Conservation (phyloP, 345 rosid genomes). For the Carallia brachiata region DNA sequence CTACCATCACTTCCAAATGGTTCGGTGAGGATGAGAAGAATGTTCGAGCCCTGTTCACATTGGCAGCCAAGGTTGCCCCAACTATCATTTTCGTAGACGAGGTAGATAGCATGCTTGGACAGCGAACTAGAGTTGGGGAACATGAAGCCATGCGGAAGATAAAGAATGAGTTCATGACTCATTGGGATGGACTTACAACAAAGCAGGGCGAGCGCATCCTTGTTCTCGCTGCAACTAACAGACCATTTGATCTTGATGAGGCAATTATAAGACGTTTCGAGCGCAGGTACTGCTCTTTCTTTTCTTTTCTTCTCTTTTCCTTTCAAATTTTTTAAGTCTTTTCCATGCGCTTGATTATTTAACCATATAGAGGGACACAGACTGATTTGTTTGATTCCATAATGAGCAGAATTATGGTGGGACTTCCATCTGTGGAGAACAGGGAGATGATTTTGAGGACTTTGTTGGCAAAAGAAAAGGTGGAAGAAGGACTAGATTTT, state of each 20-base stretch:
- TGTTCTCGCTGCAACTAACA: slow-evolving; percentile 94
- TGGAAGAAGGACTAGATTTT: slow-evolving; percentile 53
- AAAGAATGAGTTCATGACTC: slow-evolving; percentile 85
- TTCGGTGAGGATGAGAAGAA: slow-evolving; percentile 98
- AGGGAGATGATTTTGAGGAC: slow-evolving; percentile 71
- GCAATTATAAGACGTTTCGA: slow-evolving; percentile 93
- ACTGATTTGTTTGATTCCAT: neutral
- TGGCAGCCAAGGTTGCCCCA: slow-evolving; percentile 90
- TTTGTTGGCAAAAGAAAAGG: slow-evolving; percentile 64
- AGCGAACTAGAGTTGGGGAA: slow-evolving; percentile 85
- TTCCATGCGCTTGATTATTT: no score
- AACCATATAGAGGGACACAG: no score
- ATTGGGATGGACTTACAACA: slow-evolving; percentile 89
- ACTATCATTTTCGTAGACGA: slow-evolving; percentile 92
- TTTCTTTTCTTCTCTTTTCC: no score
- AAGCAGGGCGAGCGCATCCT: slow-evolving; percentile 76
- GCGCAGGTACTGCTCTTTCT: slow-evolving; percentile 51
- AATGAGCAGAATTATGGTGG: slow-evolving; percentile 69
- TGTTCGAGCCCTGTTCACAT: slow-evolving; percentile 82
- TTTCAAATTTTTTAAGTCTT: no score
- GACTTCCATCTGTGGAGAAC: slow-evolving; percentile 63
- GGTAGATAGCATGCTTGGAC: slow-evolving; percentile 99
- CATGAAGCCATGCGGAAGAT: slow-evolving; percentile 91
- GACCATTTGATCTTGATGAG: slow-evolving; percentile 96
- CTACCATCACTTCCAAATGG: slow-evolving; percentile 96